A percentile compares a stretch with the other conserved stretches of the same genome.
These are phyloP conservation scores for Prunus armeniaca DNA, from an alignment of 306 rosid species.

Conservation along the genomic window DNA sequence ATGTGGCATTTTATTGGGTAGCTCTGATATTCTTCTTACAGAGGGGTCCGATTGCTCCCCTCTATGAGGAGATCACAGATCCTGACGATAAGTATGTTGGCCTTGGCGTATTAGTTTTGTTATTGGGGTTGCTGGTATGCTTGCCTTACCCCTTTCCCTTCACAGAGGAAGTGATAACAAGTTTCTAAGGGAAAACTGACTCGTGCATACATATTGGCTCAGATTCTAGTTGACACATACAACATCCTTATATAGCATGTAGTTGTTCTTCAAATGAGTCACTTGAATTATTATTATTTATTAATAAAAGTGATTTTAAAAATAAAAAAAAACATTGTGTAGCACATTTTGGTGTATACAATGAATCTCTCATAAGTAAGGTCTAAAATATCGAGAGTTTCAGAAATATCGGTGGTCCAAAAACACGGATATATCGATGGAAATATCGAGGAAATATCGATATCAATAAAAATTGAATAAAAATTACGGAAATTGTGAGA, in stretches of 20 bases:
- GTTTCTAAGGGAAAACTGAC: conserved; percentile 26
- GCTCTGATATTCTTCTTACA: conserved; percentile 87
- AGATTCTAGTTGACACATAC: conserved; percentile 6
- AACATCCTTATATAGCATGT: background rate
- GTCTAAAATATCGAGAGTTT: too few relatives aligned
- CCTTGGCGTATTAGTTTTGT: conserved; percentile 71
- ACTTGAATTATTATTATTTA: background rate
- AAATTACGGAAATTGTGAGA: too few relatives aligned
- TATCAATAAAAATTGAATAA: too few relatives aligned
- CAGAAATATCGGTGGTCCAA: too few relatives aligned
- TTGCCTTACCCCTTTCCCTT: conserved; percentile 94
- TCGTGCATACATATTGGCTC: conserved; percentile 1
- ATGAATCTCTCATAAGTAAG: too few relatives aligned
- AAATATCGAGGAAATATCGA: too few relatives aligned
- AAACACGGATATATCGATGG: too few relatives aligned
- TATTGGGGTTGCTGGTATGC: conserved; percentile 88
- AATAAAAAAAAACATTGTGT: background rate
- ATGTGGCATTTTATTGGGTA: conserved; percentile 97
- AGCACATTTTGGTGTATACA: background rate
- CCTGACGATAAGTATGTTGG: conserved; percentile 80
- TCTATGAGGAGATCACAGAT: conserved; percentile 80
- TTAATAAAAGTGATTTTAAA: background rate
- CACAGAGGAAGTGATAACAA: conserved; percentile 52
- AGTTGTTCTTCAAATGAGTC: background rate
- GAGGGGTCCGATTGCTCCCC: conserved; percentile 96